Base-by-base conservation (phyloP, 352 stramenopile genomes). In the Globisporangium camurandrum region DNA sequence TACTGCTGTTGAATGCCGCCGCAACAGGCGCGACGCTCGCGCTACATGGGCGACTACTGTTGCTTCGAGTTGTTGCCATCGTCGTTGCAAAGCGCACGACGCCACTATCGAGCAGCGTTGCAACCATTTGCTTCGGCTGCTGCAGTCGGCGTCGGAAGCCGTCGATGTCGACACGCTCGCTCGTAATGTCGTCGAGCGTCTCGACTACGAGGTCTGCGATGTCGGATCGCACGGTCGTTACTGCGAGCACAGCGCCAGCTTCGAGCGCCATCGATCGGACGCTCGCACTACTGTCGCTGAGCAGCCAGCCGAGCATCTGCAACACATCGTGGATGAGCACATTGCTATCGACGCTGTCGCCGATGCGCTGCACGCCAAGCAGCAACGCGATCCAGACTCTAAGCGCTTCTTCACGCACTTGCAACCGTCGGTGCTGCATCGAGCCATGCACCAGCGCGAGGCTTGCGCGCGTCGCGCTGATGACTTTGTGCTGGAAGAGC, bases 341-440 rank as follows among this genome's bases (percentile, higher is more conserved):
- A 34, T 42, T 54, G 12, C 41, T 42, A 2, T 30, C 43, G 47
- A 61, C 8, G 67, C 53, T 10, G 39, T 39, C 9, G 75, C 48
- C n/a, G 8, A 16, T 12, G 14, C 54, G 51, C 0, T 71, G 45
- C 0, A 49, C 43, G 1, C 66, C 59, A 2, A 88, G 46, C 23
- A 86, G 38, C 6, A 79, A 46, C 2, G 82, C 54, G 11, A 82
- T 71, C 75, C 75, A 88, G 16, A 84, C 56, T 49, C 69, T 71
- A 0, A 79, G 37, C 10, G 64, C 73, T 62, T 86, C 70, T 51
- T 86, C 76, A 12, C 80, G 72, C 2, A 91, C 58, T 62, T 85
- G 70, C 3, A 71, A 55, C 4, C 70, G 60, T 12, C 72, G 72
- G 40, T 87, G 76, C 19, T 68, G 62, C 45, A 86, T 46, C 0